Conservation (phyloP, 2,329 filamentous ascomycete genomes). For the Neocatenulostroma microsporum region DNA sequence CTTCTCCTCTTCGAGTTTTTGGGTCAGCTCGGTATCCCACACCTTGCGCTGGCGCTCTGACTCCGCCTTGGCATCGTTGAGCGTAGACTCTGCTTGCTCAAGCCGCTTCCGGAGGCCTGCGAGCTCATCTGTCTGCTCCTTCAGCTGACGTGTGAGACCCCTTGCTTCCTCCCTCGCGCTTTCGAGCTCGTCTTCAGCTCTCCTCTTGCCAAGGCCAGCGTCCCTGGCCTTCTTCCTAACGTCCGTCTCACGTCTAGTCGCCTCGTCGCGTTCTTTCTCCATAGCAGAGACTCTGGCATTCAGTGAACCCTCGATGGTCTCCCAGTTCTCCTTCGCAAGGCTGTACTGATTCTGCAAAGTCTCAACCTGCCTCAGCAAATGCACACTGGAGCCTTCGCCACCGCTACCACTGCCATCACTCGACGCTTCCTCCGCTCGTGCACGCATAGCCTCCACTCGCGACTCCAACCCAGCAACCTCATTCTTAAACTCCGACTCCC, state of each 20-base stretch:
- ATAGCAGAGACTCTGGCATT: conserved; percentile 67
- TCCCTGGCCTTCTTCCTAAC: conserved; percentile 85
- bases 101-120: conserved; percentile 57
- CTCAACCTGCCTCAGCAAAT: conserved; percentile 87
- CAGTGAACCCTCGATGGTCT: conserved; percentile 83
- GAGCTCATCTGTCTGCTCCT: conserved; percentile 49
- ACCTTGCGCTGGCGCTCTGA: conserved; percentile 52
- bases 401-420: conserved; percentile 56
- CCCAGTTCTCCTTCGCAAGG: conserved; percentile 94
- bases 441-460: conserved; percentile 80
- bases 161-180: conserved; percentile 56
- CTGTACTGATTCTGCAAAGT: conserved; percentile 93
- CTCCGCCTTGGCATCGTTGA: conserved; percentile 51
- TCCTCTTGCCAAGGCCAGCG: conserved; percentile 59
- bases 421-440: conserved; percentile 79
- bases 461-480: conserved; percentile 73
- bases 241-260: conserved; percentile 72
- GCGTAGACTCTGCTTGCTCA: conserved; percentile 55
- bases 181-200: conserved; percentile 77
- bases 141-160: conserved; percentile 57
- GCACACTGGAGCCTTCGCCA: conserved; percentile 49
- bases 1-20: conserved; percentile 58
- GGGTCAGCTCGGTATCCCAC: conserved; percentile 50
- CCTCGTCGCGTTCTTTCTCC: conserved; percentile 87
- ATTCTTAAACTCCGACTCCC: conserved; percentile 70